Conservation (phyloP, 2,329 filamentous ascomycete genomes). For the Colletotrichum lupini region DNA sequence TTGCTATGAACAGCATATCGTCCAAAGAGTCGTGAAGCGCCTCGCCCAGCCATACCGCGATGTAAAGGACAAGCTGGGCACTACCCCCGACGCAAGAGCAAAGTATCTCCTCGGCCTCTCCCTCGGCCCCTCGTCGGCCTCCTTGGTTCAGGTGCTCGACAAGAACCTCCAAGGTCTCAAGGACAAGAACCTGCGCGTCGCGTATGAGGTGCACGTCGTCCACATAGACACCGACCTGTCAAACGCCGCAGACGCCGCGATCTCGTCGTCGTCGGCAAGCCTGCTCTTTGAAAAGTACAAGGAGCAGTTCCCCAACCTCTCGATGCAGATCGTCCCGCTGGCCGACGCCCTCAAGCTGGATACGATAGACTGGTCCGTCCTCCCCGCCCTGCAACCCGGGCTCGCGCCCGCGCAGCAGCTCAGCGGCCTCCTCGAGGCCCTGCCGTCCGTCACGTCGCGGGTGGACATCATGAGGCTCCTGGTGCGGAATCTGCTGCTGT, state of each 20-base stretch:
- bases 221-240: slow-evolving; percentile 61
- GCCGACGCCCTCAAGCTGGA: slow-evolving; percentile 66
- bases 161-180: slow-evolving; percentile 74
- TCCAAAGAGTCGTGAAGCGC: slow-evolving; percentile 83
- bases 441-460: slow-evolving; percentile 80
- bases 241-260: slow-evolving; percentile 24
- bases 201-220: slow-evolving; percentile 74
- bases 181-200: slow-evolving; percentile 70
- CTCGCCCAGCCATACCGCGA: slow-evolving; percentile 63
- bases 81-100: slow-evolving; percentile 46
- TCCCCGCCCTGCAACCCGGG: slow-evolving; percentile 45
- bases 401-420: slow-evolving; percentile 56
- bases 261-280: slow-evolving; percentile 46
- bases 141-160: slow-evolving; percentile 81
- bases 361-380: slow-evolving; percentile 64
- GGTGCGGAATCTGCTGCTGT: slow-evolving; percentile 76
- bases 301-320: slow-evolving; percentile 72
- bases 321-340: slow-evolving; percentile 73
- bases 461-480: slow-evolving; percentile 80
- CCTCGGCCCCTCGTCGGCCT: slow-evolving; percentile 82
- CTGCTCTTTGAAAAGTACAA: slow-evolving; percentile 65
- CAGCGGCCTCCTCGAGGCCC: slow-evolving; percentile 63
- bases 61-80: slow-evolving; percentile 41
- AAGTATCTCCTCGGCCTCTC: slow-evolving; percentile 82
- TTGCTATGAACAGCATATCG: slow-evolving; percentile 84